Percentiles rank a stretch among this genome's conserved stretches.
phyloP scores from a whole-genome alignment of 1,139 yeast genomes.

The Martiniozyma asiatica region DNA sequence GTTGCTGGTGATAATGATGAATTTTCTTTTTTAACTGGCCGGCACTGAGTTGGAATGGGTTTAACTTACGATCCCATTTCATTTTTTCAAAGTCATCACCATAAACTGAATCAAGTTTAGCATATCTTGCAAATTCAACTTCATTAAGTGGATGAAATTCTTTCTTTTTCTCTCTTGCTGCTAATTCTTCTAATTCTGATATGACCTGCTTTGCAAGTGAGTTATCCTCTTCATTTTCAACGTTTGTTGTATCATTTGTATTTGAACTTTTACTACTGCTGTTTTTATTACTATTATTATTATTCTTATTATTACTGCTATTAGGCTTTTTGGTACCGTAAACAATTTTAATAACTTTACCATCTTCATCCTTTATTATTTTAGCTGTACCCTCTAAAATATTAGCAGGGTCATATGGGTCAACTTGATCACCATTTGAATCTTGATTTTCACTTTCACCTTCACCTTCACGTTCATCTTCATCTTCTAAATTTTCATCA shows the following conservation, averaged over 20 bases:
- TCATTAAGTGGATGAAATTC: slow-evolving; percentile 51
- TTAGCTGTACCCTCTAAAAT: slow-evolving; percentile 78
- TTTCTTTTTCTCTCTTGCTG: slow-evolving; percentile 32
- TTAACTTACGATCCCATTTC: slow-evolving; percentile 85
- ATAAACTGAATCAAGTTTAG: slow-evolving; percentile 52
- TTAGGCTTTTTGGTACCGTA: slow-evolving; percentile 44
- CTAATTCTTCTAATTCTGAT: slow-evolving; percentile 55
- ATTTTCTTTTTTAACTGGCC: slow-evolving; percentile 59
- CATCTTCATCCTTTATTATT: slow-evolving; percentile 61
- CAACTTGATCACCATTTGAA: slow-evolving; percentile 22
- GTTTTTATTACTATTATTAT: no score
- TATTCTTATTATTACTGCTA: no score
- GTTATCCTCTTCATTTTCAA: slow-evolving; percentile 23
- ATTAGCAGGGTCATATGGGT: slow-evolving; percentile 40
- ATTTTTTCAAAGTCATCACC: slow-evolving; percentile 83
- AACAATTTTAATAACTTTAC: slow-evolving; percentile 56
- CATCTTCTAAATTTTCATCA: slow-evolving; percentile 13
- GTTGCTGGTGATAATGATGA: no score
- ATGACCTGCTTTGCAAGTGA: slow-evolving; percentile 34
- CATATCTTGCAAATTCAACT: slow-evolving; percentile 68
- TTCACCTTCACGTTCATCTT: slow-evolving; percentile 19
- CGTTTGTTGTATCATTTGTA: slow-evolving; percentile 17
- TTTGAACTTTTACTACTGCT: slow-evolving; percentile 19
- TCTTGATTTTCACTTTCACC: slow-evolving; percentile 22
- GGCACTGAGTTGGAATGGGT: slow-evolving; percentile 72